These are phyloP conservation scores for Colletotrichum zoysiae DNA, from an alignment of 2,329 filamentous ascomycete species.

Conservation along the genomic window DNA sequence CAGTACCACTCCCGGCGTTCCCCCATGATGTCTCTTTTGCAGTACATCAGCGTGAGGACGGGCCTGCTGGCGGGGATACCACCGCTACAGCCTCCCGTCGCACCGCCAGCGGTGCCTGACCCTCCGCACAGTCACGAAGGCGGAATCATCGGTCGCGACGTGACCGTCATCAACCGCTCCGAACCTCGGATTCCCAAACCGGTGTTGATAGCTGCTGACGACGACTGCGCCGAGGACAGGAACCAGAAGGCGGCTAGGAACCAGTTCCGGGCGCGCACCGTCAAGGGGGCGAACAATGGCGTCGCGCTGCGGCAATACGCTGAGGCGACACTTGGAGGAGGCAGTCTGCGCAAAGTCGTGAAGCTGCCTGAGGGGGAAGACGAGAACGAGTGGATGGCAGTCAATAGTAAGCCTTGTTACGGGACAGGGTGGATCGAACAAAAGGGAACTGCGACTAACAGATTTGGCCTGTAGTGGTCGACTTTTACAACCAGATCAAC, in stretches of 20 bases:
- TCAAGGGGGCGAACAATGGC: conserved; percentile 82
- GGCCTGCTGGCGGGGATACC: conserved; percentile 39
- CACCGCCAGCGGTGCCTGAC: conserved; percentile 36
- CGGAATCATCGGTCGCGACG: conserved; percentile 40
- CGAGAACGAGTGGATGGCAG: conserved; percentile 96
- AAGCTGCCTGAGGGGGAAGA: conserved; percentile 98
- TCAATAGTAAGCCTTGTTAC: conserved; percentile 80
- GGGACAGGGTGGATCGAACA: neutral
- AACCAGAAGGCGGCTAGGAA: conserved; percentile 85
- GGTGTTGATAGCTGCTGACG: conserved; percentile 48
- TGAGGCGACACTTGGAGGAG: conserved; percentile 94
- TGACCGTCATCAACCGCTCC: conserved; percentile 41
- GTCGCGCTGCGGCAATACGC: conserved; percentile 98
- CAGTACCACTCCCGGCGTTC: conserved; percentile 36
- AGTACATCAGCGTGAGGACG: conserved; percentile 45
- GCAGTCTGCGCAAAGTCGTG: conserved; percentile 94
- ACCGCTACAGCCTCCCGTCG: conserved; percentile 24
- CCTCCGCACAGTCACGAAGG: conserved; percentile 32
- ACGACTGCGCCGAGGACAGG: conserved; percentile 58
- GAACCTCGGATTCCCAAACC: conserved; percentile 27
- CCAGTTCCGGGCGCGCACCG: conserved; percentile 89
- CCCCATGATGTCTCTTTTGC: conserved; percentile 41
- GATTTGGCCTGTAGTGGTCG: conserved; percentile 78
- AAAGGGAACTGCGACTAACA: conserved; percentile 45
- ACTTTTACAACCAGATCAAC: conserved; percentile 99